A percentile compares a stretch with the other conserved stretches of the same genome.
phyloP scores from a whole-genome alignment of 306 rosid species.

The Prunus mume region DNA sequence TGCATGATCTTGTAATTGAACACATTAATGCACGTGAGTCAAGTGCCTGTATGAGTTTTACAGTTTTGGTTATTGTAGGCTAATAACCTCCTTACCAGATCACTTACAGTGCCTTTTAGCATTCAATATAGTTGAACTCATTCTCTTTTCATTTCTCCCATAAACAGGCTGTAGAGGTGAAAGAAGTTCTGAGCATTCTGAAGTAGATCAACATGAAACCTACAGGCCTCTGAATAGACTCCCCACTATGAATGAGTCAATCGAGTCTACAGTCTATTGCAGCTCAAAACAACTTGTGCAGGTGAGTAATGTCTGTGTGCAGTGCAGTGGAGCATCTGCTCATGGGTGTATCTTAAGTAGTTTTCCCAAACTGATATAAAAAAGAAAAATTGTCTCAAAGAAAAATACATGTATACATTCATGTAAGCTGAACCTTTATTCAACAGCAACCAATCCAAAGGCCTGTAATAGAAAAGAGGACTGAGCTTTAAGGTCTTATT shows the following conservation, averaged over 20 bases:
- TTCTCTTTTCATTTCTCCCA: not conserved
- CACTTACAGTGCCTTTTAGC: not conserved
- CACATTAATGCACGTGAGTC: too few relatives aligned
- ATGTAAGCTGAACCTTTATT: not conserved
- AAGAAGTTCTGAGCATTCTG: not conserved
- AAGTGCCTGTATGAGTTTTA: too few relatives aligned
- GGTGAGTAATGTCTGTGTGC: constrained; percentile 16
- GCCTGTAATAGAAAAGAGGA: too few relatives aligned
- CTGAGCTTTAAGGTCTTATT: too few relatives aligned
- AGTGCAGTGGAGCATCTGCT: not conserved
- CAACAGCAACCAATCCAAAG: not conserved
- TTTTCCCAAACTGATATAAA: not conserved
- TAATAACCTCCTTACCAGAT: not conserved
- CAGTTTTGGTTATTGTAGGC: not conserved
- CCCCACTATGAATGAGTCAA: constrained; percentile 4
- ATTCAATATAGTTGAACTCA: not conserved
- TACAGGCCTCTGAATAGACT: not conserved
- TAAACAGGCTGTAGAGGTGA: constrained; percentile 12
- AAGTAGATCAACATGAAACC: constrained; percentile 2
- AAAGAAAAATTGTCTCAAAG: not conserved
- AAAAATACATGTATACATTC: not conserved
- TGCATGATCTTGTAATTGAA: not conserved
- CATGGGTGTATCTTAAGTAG: not conserved
- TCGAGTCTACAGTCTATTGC: constrained; percentile 3
- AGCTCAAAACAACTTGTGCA: not conserved